Conservation (phyloP, 805 yeast species). For the Torulaspora indica region DNA sequence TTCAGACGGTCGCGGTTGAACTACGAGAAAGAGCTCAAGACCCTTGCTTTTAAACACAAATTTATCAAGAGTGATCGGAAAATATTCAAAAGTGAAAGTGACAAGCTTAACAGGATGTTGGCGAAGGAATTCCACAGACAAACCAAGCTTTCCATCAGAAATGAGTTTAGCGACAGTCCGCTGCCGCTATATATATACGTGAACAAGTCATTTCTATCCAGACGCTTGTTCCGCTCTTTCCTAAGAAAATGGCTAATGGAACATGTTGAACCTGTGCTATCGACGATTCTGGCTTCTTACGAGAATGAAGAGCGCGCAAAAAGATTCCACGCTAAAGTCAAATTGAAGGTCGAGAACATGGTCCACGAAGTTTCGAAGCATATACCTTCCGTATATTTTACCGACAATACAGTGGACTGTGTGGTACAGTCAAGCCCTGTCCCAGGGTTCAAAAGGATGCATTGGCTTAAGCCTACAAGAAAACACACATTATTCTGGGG, state of each 20-base stretch:
- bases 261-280: conserved; percentile 26
- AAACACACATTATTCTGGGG: conserved; percentile 26
- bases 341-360: conserved; percentile 13
- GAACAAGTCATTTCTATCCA: conserved; percentile 19
- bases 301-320: conserved; percentile 15
- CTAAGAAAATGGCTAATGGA: conserved; percentile 21
- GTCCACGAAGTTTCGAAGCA: conserved; percentile 18
- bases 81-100: conserved; percentile 20
- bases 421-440: conserved; percentile 28
- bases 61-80: conserved; percentile 30
- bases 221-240: conserved; percentile 17
- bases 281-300: conserved; percentile 20
- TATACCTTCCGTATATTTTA: conserved; percentile 25
- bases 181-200: conserved; percentile 30
- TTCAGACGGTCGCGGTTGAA: conserved; percentile 12
- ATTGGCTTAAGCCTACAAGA: conserved; percentile 33
- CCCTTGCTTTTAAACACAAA: conserved; percentile 22
- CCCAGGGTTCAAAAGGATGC: conserved; percentile 32
- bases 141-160: conserved; percentile 23
- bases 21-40: conserved; percentile 18
- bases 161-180: conserved; percentile 16
- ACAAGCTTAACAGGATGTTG: conserved; percentile 21
- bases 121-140: conserved; percentile 24
- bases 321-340: conserved; percentile 18
- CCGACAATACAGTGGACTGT: conserved; percentile 27